phyloP scores from a whole-genome alignment of 2,329 filamentous ascomycete species.

The Epichloe uncinata region DNA sequence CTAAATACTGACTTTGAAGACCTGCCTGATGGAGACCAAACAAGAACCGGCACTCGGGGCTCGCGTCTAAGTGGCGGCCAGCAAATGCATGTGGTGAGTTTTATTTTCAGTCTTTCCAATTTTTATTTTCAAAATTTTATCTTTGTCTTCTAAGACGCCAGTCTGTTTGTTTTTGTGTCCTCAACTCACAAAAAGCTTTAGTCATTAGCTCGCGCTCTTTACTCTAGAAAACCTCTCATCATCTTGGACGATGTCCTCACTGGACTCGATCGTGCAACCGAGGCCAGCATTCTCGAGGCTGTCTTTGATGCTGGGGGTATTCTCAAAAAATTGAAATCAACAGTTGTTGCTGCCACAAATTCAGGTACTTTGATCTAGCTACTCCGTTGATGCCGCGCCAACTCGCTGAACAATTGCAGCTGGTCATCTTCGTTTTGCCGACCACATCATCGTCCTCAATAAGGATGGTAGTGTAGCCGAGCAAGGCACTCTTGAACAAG shows the following conservation, averaged over 20 bases:
- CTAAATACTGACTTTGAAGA: constrained; percentile 10
- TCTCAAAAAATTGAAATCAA: constrained; percentile 11
- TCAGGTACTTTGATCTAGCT: constrained; percentile 8
- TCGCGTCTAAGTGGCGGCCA: constrained; percentile 15
- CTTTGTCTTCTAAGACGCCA: background rate
- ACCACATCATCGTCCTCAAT: constrained; percentile 13
- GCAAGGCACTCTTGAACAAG: constrained; percentile 9
- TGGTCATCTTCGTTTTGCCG: constrained; percentile 12
- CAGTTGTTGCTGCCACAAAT: constrained; percentile 17
- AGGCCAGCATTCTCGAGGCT: constrained; percentile 21
- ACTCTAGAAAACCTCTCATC: constrained; percentile 12
- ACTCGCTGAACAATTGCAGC: constrained; percentile 5
- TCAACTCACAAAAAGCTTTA: background rate
- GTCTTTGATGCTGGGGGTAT: constrained; percentile 23
- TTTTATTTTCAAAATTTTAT: no score
- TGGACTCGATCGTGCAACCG: constrained; percentile 24
- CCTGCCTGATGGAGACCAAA: constrained; percentile 12
- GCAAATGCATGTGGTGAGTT: constrained; percentile 13
- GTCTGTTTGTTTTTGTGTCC: no score
- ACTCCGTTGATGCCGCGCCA: no score
- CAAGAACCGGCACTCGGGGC: constrained; percentile 11
- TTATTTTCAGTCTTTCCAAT: background rate
- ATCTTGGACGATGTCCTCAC: constrained; percentile 22
- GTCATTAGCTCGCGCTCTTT: constrained; percentile 15
- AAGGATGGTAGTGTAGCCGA: constrained; percentile 11